These are phyloP conservation scores for Magnusiomyces magnusii DNA, from an alignment of 1,139 yeast species.

Conservation along the genomic window DNA sequence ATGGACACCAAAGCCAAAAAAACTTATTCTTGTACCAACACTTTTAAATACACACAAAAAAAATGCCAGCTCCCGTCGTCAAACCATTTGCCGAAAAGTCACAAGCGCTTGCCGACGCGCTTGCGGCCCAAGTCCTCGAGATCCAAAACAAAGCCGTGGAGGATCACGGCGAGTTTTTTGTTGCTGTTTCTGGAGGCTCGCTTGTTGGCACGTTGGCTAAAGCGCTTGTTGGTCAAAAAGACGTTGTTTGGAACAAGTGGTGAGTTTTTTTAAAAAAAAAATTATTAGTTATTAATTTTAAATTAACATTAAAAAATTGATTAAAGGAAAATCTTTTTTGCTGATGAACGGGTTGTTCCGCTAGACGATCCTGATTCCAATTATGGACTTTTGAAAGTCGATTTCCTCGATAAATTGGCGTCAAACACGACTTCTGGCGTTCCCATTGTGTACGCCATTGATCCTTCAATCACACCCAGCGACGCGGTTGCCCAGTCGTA, in stretches of 20 bases:
- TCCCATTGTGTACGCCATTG: constrained; percentile 4
- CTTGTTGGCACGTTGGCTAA: constrained; percentile 65
- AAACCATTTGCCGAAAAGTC: constrained; percentile 25
- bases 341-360: constrained; percentile 68
- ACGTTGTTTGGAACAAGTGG: constrained; percentile 61
- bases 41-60: neutral
- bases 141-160: constrained; percentile 65
- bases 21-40: constrained; percentile 43
- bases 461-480: neutral
- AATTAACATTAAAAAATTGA: too few relatives aligned
- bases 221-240: constrained; percentile 55
- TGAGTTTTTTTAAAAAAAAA: too few relatives aligned
- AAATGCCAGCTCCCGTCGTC: constrained; percentile 22
- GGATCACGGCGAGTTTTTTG: constrained; percentile 41
- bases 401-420: constrained; percentile 16
- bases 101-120: constrained; percentile 44
- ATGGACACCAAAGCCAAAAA: constrained; percentile 47
- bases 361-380: constrained; percentile 60
- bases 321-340: constrained; percentile 45
- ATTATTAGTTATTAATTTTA: too few relatives aligned
- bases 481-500: constrained; percentile 1
- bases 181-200: constrained; percentile 91
- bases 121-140: constrained; percentile 77
- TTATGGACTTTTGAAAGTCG: constrained; percentile 55
- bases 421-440: constrained; percentile 5